Base-by-base conservation (phyloP, 805 yeast species). In the Danielia reshetovae region DNA sequence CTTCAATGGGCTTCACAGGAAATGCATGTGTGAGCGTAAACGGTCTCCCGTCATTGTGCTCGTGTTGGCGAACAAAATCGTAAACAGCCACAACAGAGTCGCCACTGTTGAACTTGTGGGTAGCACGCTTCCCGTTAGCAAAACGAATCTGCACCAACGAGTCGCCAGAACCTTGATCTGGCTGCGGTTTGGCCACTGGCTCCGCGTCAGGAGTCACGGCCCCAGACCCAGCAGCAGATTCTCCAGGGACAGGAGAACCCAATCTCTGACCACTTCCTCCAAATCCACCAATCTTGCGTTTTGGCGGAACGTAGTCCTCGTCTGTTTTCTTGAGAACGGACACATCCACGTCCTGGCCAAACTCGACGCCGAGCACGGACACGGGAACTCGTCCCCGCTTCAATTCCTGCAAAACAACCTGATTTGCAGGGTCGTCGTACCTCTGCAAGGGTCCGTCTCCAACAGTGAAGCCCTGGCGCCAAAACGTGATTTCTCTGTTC, bases 381-480 rank as follows among this genome's bases (percentile, higher is more conserved):
- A 90, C 62, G 13, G 98, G 98, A 0, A 96, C 98, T 39, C 94
- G 72, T 7, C 98, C 98, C 36, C 79, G 74, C 53, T 85, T 84
- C 60, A 93, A 72, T 46, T 89, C 93, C 44, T 79, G 73, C 49
- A 93, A 68, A 45, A 85, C 83, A 28, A 72, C 74, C 30, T 80
- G 80, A 56, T 90, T 93, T n/a, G 74, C 78, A 5, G 96, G 96
- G 57, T 93, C 97, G 52, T 90, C 96, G 57, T 88, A 93, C 39
- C 93, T 70, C 57, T 75, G 81, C 36, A 93, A 70, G 16, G 77
- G 76, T 2, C 97, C 97, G 31, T 89, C 96, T 21, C 93, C 97
- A 17, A 93, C 88, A 43, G 87, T 86, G 62, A 93, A 93, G 2
- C 98, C 98, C 52, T 93, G 90, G 48, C 79, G 82, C 98, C 98